These are phyloP conservation scores for Aspergillus carbonarius DNA, from an alignment of 2,329 filamentous ascomycete species.

Conservation along the genomic window DNA sequence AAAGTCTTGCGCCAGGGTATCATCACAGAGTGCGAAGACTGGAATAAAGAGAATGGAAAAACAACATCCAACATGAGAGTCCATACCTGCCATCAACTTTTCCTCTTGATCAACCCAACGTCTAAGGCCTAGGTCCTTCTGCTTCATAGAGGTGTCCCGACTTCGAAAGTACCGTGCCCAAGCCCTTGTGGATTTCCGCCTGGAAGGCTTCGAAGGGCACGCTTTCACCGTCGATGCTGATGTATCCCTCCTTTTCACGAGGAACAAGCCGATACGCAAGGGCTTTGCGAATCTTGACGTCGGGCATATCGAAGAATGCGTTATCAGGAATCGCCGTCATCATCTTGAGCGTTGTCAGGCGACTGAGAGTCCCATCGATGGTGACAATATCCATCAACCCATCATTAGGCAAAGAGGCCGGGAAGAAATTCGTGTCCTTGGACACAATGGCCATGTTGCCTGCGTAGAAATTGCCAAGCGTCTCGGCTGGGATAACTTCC, in stretches of 20 bases:
- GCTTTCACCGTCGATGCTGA: constrained; percentile 90
- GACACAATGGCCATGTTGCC: constrained; percentile 97
- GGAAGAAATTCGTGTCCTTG: constrained; percentile 80
- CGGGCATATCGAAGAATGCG: constrained; percentile 74
- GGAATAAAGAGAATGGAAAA: constrained; percentile 11
- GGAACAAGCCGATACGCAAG: constrained; percentile 84
- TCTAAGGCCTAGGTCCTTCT: constrained; percentile 32
- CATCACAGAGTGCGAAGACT: constrained; percentile 28
- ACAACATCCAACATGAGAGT: constrained; percentile 4
- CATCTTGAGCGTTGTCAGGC: constrained; percentile 65
- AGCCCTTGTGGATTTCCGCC: constrained; percentile 77
- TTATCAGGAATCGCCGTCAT: constrained; percentile 70
- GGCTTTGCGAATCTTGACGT: constrained; percentile 80
- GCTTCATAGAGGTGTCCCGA: constrained; percentile 70
- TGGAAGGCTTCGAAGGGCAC: constrained; percentile 88
- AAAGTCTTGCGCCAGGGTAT: constrained; percentile 33
- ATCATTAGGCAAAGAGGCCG: constrained; percentile 73
- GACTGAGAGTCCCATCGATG: constrained; percentile 72
- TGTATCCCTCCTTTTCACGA: constrained; percentile 70
- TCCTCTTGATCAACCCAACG: background rate
- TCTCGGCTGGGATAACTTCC: constrained; percentile 70
- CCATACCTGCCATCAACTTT: background rate
- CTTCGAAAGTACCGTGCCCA: constrained; percentile 83
- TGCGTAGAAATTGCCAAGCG: constrained; percentile 87
- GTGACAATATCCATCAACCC: constrained; percentile 82